Evolutionary conservation across 305 asterid genomes (phyloP), one percentile per base, ranked within the genome.

Genomic region (Fraxinus baroniana): DNA sequence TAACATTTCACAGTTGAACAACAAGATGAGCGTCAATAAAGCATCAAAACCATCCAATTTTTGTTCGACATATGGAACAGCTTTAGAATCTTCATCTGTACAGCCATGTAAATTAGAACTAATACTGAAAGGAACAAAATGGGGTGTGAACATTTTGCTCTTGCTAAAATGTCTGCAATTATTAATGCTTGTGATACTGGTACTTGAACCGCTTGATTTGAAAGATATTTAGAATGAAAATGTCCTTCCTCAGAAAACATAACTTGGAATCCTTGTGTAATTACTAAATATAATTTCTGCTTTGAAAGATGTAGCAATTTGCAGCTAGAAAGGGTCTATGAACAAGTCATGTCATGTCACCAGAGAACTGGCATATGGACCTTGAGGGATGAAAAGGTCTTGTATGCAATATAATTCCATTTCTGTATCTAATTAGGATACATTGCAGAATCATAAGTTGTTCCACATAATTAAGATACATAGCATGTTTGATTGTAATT

Each of bases 101-200:
- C 76, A 79, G 37, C 74, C 46, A 33, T 68, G 74, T 68, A 68
- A 68, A 81, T 55, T 82, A 44, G 37, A 82, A 79, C 82, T 87
- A 86, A 78, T 83, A 76, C n/a, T 77, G 77, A 79, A 74, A 68
- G 46, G 79, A 83, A 88, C 62, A 22, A 81, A 79, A 77, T 82
- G 78, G 57, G 76, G 4, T 73, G 81, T 83, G 64, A 84, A 83
- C 64, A 82, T 71, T 39, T 83, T 76, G 46, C 46, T 68, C 80
- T 83, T 68, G 82, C 79, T 82, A 80, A 80, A 74, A 68, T 76
- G 44, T 78, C 37, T 64, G 13, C 77, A 73, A 28, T 66, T 15
- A 39, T 81, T 80, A 74, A 57, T 84, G 85, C 64, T 76, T 41
- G 81, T 70, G 62, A 24, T 74, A 36, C 32, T 46, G 57, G 17